Base-by-base conservation (phyloP, 768 basidiomycete species). In the Lentinula edodes region DNA sequence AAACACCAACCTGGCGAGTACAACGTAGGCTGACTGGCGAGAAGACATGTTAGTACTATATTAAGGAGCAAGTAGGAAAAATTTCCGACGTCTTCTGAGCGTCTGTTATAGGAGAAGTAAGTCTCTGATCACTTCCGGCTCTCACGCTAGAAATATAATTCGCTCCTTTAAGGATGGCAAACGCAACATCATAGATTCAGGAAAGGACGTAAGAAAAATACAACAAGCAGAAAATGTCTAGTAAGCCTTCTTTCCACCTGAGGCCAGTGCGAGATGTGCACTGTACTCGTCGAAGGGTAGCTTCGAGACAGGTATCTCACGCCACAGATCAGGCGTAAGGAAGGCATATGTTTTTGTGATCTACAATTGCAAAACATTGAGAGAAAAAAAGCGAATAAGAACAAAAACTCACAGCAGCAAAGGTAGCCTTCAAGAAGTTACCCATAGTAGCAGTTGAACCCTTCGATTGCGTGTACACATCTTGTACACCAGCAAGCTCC, bases 401-500 rank as follows among this genome's bases (percentile, higher is more conserved):
- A 41, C 36, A 5, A 56, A 54, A 53, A 81, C 90, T 56, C 74
- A 95, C 91, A 41, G 93, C 91, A 71, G 85, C 90, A 71, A 97
- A 95, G 55, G 94, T 95, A 59, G 95, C 95, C 78, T 98, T 97
- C 80, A 97, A 87, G 86, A 98, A 96, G 81, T 96, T 96, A 72
- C 93, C 93, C 93, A 95, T 95, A 63, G 97, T 99, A 32, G 96
- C 95, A 51, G 97, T 99, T 67, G 93, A 95, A 72, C 97, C 97
- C 79, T 95, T 96, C 60, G 96, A 89, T 76, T 96, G 93, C 60
- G 96, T 98, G 84, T 99, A 99, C 73, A 86, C 88, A 76, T 99
- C 97, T 79, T 95, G 87, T 65, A 99, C 87, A 83, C 97, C 97
- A 71, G 97, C 97, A 70, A 98, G 84, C 78, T 99, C 96, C 66